Conservation (phyloP, 148 eudicot species). For the Tetragonia tetragonoides region DNA sequence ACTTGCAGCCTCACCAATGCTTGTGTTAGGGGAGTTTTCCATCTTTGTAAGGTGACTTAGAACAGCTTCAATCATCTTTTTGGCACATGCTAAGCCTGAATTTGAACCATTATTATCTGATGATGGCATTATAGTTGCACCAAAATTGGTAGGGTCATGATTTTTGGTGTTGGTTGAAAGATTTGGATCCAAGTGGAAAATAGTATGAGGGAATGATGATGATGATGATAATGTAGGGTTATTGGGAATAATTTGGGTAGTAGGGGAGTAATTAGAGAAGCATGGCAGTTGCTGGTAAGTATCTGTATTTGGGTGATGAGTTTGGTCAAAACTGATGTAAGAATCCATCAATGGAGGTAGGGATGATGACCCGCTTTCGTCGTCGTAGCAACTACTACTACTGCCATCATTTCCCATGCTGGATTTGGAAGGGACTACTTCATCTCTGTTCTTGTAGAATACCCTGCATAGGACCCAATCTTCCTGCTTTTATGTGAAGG, state of each 20-base stretch:
- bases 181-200: conserved; percentile 24
- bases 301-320: conserved; percentile 14
- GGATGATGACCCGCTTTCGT: conserved; percentile 20
- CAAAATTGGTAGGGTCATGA: conserved; percentile 12
- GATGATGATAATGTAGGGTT: neutral
- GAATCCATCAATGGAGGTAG: conserved; percentile 44
- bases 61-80: conserved; percentile 50
- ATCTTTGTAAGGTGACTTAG: conserved; percentile 52
- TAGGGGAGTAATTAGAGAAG: conserved; percentile 53
- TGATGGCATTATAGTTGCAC: conserved; percentile 9
- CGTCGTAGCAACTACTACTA: neutral
- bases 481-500: conserved; percentile 29
- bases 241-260: conserved; percentile 10
- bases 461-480: conserved; percentile 62
- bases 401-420: neutral
- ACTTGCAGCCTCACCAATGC: conserved; percentile 50
- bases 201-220: conserved; percentile 8
- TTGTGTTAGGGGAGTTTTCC: conserved; percentile 28
- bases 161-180: neutral
- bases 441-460: conserved; percentile 39
- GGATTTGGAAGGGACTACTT: conserved; percentile 25
- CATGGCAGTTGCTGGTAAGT: conserved; percentile 66
- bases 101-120: neutral
- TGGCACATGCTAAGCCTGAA: conserved; percentile 33
- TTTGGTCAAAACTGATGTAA: conserved; percentile 40